phyloP scores from a whole-genome alignment of 192 early-diverging fungal species.

The Backusella morwellensis region DNA sequence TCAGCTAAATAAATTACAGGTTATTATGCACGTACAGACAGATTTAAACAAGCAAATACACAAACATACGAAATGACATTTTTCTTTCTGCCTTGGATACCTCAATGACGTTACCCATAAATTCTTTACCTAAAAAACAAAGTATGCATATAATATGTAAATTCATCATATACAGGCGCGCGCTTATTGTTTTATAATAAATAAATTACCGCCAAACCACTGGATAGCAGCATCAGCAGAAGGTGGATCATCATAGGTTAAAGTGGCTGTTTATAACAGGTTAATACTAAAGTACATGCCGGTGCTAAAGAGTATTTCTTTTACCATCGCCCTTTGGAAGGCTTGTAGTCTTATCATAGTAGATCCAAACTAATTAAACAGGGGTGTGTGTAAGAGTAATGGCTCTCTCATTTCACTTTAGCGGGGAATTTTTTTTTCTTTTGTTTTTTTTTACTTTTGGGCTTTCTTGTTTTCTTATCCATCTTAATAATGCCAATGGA shows the following conservation, averaged over 20 bases:
- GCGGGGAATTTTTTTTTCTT: no score
- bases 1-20: not conserved
- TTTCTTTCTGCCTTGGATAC: constrained; percentile 65
- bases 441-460: constrained; percentile 55
- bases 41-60: not conserved
- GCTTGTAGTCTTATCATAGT: constrained; percentile 60
- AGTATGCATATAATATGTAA: not conserved
- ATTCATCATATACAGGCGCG: not conserved
- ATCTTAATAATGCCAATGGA: constrained; percentile 71
- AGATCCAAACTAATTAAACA: constrained; percentile 60
- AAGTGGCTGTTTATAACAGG: constrained; percentile 47
- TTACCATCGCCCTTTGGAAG: constrained; percentile 71
- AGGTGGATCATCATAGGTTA: constrained; percentile 75
- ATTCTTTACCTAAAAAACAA: constrained; percentile 41
- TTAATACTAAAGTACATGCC: not conserved
- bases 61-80: constrained; percentile 33
- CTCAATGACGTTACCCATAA: constrained; percentile 54
- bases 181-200: constrained; percentile 16
- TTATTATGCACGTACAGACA: no score
- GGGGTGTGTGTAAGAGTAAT: constrained; percentile 37
- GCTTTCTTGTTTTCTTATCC: constrained; percentile 58
- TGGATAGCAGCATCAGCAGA: constrained; percentile 69
- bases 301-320: not conserved
- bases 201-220: constrained; percentile 63
- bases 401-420: constrained; percentile 7